Evolutionary conservation across 2,329 filamentous ascomycete species (phyloP).

Genomic region (Kalmusia sp.): DNA sequence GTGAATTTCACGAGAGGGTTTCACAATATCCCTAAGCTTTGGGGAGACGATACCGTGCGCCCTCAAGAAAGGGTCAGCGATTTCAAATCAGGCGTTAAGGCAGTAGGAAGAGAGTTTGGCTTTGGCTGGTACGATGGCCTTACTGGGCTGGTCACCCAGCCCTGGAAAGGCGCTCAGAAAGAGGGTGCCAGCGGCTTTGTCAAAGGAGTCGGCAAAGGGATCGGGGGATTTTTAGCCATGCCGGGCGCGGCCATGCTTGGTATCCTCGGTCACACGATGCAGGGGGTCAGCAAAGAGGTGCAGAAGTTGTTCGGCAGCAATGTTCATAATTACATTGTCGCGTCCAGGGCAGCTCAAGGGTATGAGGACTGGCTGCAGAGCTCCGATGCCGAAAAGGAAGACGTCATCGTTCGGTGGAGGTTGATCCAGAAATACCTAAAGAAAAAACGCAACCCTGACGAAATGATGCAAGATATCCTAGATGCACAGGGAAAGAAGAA

Average conservation of each 20-base stretch:
- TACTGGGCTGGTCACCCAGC: constrained; percentile 28
- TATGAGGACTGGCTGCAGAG: constrained; percentile 27
- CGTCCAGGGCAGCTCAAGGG: constrained; percentile 24
- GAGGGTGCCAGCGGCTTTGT: constrained; percentile 29
- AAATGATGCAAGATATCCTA: constrained; percentile 40
- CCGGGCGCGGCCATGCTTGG: constrained; percentile 23
- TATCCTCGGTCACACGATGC: constrained; percentile 23
- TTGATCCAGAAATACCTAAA: constrained; percentile 19
- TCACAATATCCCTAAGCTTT: constrained; percentile 31
- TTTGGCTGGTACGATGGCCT: constrained; percentile 32
- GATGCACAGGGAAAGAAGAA: constrained; percentile 22
- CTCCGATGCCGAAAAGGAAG: constrained; percentile 20
- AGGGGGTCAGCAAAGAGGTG: constrained; percentile 26
- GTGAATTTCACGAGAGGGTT: constrained; percentile 25
- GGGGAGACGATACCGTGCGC: constrained; percentile 28
- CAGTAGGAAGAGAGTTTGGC: constrained; percentile 30
- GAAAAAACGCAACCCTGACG: constrained; percentile 10
- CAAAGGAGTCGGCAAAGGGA: constrained; percentile 34
- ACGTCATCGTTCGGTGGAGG: constrained; percentile 22
- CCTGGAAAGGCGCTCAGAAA: constrained; percentile 25
- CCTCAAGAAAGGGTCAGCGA: constrained; percentile 25
- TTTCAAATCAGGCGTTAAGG: constrained; percentile 23
- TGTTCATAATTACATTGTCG: constrained; percentile 20
- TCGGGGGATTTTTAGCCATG: constrained; percentile 33
- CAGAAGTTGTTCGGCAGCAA: constrained; percentile 18